Evolutionary conservation across 2,329 filamentous ascomycete genomes (phyloP).

Genomic region (Colletotrichum phormii): DNA sequence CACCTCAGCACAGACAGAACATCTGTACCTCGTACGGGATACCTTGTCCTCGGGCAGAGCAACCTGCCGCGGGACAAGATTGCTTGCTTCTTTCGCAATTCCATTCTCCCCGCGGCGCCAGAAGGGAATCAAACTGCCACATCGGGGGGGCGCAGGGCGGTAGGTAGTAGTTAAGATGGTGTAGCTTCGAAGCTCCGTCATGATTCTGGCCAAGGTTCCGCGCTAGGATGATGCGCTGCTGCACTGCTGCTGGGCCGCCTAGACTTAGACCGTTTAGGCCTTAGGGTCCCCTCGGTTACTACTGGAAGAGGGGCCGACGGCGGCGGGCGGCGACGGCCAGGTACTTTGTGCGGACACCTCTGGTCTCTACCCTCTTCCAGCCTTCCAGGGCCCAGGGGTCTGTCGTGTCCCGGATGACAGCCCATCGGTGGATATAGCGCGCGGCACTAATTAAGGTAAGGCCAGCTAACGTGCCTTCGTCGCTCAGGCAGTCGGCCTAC

Average conservation of each 20-base stretch:
- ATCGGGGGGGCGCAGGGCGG: background rate
- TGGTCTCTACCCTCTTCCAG: background rate
- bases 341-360: background rate
- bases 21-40: background rate
- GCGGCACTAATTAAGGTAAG: slow-evolving; percentile 7
- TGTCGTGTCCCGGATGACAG: slow-evolving; percentile 23
- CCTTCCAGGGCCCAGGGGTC: slow-evolving; percentile 13
- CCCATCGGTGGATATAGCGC: slow-evolving; percentile 17
- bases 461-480: background rate
- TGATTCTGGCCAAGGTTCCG: slow-evolving; percentile 13
- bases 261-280: slow-evolving; percentile 14
- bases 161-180: background rate
- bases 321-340: background rate
- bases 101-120: background rate
- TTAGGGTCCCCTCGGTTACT: slow-evolving; percentile 11
- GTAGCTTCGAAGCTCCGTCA: background rate
- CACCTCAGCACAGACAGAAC: background rate
- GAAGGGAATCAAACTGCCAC: background rate
- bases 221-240: slow-evolving; percentile 1
- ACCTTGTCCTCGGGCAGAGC: background rate
- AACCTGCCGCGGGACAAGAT: background rate
- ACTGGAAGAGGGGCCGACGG: slow-evolving; percentile 13
- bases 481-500: background rate
- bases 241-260: background rate
- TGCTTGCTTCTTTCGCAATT: background rate